A percentile compares a stretch with the other conserved stretches of the same genome.
Conservation (phyloP, 2,329 filamentous ascomycete genomes). For the Camillea tinctor region DNA sequence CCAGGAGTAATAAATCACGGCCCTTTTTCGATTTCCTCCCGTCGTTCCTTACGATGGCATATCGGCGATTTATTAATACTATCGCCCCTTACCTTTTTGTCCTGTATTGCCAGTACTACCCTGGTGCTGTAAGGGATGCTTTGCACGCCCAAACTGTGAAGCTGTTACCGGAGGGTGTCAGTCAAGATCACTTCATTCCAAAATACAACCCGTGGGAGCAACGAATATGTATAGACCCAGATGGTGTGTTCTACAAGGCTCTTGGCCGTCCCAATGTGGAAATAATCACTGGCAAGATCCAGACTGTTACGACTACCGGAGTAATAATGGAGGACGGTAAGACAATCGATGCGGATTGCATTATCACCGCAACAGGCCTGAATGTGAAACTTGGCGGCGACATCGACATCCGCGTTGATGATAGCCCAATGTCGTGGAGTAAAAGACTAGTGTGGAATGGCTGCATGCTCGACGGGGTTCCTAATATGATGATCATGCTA, state of each 20-base stretch:
- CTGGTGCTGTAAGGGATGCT: slow-evolving; percentile 42
- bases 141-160: slow-evolving; percentile 42
- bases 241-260: slow-evolving; percentile 45
- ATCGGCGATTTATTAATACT: background rate
- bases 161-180: slow-evolving; percentile 48
- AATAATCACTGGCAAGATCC: slow-evolving; percentile 46
- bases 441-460: slow-evolving; percentile 55
- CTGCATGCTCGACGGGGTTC: slow-evolving; percentile 60
- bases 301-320: slow-evolving; percentile 39
- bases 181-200: slow-evolving; percentile 52
- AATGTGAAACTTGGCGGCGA: slow-evolving; percentile 55
- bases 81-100: slow-evolving; percentile 29
- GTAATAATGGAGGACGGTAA: slow-evolving; percentile 43
- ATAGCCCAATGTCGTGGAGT: slow-evolving; percentile 39
- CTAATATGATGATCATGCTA: slow-evolving; percentile 56
- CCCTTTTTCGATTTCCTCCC: background rate
- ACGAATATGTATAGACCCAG: slow-evolving; percentile 58
- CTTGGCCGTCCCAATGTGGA: slow-evolving; percentile 40
- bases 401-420: slow-evolving; percentile 50
- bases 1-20: slow-evolving; percentile 31
- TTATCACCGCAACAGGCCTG: slow-evolving; percentile 64
- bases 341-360: slow-evolving; percentile 55
- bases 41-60: slow-evolving; percentile 33
- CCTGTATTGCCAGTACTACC: slow-evolving; percentile 49
- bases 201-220: slow-evolving; percentile 63